Evolutionary conservation across 202 grass and related monocot species (phyloP), one percentile per base, ranked within the genome.

Genomic region (Dendrocalamus latiflorus): DNA sequence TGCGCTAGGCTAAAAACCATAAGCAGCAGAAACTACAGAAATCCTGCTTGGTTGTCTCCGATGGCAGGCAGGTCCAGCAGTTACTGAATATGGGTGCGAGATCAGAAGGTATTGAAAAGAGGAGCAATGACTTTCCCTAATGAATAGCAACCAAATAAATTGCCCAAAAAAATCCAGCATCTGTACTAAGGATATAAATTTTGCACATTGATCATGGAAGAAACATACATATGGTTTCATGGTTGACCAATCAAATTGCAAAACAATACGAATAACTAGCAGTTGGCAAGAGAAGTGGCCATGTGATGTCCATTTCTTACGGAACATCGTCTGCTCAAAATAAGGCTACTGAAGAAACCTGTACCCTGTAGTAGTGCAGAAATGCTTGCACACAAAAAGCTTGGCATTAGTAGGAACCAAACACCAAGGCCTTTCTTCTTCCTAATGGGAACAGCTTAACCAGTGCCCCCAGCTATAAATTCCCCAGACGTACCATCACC

Each of bases 251-350:
- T 78, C 54, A 33, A 81, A 33, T 50, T 61, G 17, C 12, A 63
- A 70, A 75, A 57, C 48, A 85, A 49, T 21, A 37, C 3, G 26
- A 65, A 34, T 48, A 28, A 21, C 45, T 13, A 63, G 5, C 44
- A 17, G 30, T 6, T 65, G 58, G 0, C 25, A 36, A 17, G 17
- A 65, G 25, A 77, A 47, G 38, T 70, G 43, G 36, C 58, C 65
- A 82, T 74, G 78, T 73, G 67, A 61, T 66, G 66, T 50, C 33
- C 65, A 80, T 83, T 50, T 38, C 16, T 21, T 42, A 43, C 1
- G 36, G n/a, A 76, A 34, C 81, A 84, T 77, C 49, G 25, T 39
- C 20, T 86, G 34, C 68, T 16, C 15, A 74, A 89, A 61, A 83
- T 43, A 61, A 82, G 36, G 47, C 18, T 16, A 30, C 9, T 21